Evolutionary conservation across 2,329 filamentous ascomycete genomes (phyloP).

Genomic region (Fusarium chuoi): DNA sequence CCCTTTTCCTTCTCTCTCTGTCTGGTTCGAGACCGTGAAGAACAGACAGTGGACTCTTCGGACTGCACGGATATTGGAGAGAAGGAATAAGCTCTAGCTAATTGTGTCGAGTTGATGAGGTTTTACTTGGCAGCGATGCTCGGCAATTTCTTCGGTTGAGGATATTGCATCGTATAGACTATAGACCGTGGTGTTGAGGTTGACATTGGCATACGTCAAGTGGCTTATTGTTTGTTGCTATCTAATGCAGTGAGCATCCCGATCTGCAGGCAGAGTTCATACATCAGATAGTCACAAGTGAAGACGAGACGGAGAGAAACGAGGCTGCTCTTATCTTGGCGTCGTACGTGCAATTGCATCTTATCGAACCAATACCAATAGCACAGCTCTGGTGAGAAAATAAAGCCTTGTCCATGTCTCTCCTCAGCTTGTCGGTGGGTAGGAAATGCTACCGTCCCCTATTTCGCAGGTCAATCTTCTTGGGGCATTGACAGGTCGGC

Average conservation of each 20-base stretch:
- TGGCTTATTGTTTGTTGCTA: background rate
- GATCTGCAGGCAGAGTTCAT: background rate
- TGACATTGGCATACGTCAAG: conserved; percentile 16
- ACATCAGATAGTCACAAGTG: background rate
- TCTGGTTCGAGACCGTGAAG: background rate
- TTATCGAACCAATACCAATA: background rate
- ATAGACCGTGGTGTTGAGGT: conserved; percentile 13
- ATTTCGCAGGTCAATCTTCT: background rate
- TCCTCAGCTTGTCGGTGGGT: background rate
- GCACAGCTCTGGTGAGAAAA: background rate
- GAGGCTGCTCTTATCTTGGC: conserved; percentile 15
- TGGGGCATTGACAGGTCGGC: background rate
- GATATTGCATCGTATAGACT: background rate
- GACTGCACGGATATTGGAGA: background rate
- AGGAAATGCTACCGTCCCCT: conserved; percentile 13
- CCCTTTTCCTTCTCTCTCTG: background rate
- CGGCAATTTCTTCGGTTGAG: background rate
- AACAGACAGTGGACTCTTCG: conserved; percentile 3
- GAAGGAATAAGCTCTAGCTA: background rate
- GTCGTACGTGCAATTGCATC: conserved; percentile 7
- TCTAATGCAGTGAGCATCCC: background rate
- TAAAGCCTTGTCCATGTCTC: background rate
- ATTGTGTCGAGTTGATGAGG: background rate
- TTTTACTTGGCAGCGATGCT: background rate
- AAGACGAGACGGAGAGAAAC: background rate